Conservation (phyloP, 106 monocot genomes). For the Dendrobium huoshanense region DNA sequence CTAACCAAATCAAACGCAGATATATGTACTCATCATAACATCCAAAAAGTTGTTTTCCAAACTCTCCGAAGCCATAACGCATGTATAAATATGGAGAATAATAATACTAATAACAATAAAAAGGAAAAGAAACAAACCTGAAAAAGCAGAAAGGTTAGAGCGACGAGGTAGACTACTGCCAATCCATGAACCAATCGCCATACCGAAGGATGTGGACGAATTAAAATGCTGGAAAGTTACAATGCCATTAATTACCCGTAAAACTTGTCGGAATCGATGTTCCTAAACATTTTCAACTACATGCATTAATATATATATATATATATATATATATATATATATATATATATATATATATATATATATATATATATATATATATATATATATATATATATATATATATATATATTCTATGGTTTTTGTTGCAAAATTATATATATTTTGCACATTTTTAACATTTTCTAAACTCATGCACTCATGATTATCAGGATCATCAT, state of each 20-base stretch:
- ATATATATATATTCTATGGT: too few species aligned
- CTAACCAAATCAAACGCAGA: neutral
- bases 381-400: too few species aligned
- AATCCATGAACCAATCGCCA: constrained; percentile 65
- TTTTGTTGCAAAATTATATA: neutral
- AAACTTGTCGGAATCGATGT: neutral
- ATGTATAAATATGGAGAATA: neutral
- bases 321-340: too few species aligned
- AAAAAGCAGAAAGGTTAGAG: constrained; percentile 63
- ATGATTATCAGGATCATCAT: neutral
- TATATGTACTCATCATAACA: neutral
- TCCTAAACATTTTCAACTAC: neutral
- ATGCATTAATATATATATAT: neutral
- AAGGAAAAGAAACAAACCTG: constrained; percentile 31
- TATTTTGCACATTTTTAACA: neutral
- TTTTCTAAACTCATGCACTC: neutral
- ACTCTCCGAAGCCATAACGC: neutral
- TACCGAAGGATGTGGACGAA: constrained; percentile 45
- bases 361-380: too few species aligned
- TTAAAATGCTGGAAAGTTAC: constrained; percentile 7
- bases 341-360: too few species aligned
- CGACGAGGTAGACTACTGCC: constrained; percentile 59
- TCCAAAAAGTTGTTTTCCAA: neutral
- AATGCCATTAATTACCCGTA: neutral
- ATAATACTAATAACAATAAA: neutral